Base-by-base conservation (phyloP, 208 protist genomes). In the Angomonas ambiguus region DNA sequence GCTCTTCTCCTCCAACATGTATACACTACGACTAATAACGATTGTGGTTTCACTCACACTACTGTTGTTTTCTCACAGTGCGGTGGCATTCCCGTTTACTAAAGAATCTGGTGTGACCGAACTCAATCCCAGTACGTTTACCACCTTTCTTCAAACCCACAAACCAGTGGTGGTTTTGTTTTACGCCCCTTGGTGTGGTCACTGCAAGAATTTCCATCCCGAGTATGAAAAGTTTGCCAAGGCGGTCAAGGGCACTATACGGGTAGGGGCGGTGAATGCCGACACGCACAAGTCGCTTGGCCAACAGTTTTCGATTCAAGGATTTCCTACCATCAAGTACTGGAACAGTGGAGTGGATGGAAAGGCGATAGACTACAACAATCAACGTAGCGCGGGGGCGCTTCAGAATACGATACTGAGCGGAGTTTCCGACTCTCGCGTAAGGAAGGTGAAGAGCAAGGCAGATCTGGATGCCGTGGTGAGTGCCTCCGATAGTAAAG, bases 151-250 rank as follows among this genome's bases (percentile, higher is more conserved):
- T 0, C 67, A 83, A n/a, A 79, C 89, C 1, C 92, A 97, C 79
- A 97, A 97, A 64, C 92, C 92, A 4, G 87, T 92, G 0, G 81
- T 92, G 22, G 62, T 97, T 30, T 80, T 97, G 66, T 98, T 98
- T 65, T 98, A 98, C 66, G 93, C 93, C 22, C 92, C 94, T 62
- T 98, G 96, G 97, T 98, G 97, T 69, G 95, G 95, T 13, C 96
- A 98, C 80, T 98, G 97, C 88, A 95, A 94, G 66, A 71, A 79
- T 11, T 83, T 98, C 33, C 86, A 96, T 67, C 81, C 84, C 2
- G 86, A 95, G 62, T 95, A 82, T 63, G 89, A 94, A 62, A 76
- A 82, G 27, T 92, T 97, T 64, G 91, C 88, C 2, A 57, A 85
- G 59, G 45, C 72, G 0, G 66, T 92, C 20, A 86, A 93, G 65